Percentiles rank a stretch among this genome's conserved stretches.
Evolutionary conservation across 352 stramenopile genomes (phyloP).

Genomic region (Elongisporangium anandrum): DNA sequence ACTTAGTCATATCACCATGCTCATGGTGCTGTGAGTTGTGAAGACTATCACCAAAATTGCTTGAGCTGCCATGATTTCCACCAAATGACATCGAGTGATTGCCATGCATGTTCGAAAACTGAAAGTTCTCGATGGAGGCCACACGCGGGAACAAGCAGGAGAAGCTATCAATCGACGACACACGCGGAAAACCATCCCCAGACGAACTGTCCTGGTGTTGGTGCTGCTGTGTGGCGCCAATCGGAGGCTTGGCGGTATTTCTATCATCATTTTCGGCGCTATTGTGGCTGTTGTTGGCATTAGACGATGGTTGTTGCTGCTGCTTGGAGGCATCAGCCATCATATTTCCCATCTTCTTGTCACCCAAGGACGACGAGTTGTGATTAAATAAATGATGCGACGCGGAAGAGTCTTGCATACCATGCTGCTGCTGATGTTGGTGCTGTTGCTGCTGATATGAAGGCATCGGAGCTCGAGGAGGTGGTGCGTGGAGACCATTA

Average conservation of each 20-base stretch:
- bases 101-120: slow-evolving; percentile 12
- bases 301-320: not conserved
- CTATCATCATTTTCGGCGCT: not conserved
- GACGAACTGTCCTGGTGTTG: slow-evolving; percentile 12
- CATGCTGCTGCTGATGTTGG: not conserved
- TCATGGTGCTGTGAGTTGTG: slow-evolving; percentile 13
- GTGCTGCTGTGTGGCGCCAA: slow-evolving; percentile 7
- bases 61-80: slow-evolving; percentile 7
- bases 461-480: not conserved
- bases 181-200: slow-evolving; percentile 44
- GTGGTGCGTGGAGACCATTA: not conserved
- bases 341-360: not conserved
- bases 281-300: not conserved
- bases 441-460: not conserved
- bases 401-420: not conserved
- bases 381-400: not conserved
- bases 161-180: slow-evolving; percentile 85
- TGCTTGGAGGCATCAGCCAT: not conserved
- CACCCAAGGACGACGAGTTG: not conserved
- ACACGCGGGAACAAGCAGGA: slow-evolving; percentile 79
- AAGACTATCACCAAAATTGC: slow-evolving; percentile 12
- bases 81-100: not conserved
- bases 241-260: slow-evolving; percentile 6
- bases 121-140: slow-evolving; percentile 80
- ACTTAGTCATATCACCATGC: slow-evolving; percentile 35